Base-by-base conservation (phyloP, 75 land plant genomes). In the Ceratopteris richardii region DNA sequence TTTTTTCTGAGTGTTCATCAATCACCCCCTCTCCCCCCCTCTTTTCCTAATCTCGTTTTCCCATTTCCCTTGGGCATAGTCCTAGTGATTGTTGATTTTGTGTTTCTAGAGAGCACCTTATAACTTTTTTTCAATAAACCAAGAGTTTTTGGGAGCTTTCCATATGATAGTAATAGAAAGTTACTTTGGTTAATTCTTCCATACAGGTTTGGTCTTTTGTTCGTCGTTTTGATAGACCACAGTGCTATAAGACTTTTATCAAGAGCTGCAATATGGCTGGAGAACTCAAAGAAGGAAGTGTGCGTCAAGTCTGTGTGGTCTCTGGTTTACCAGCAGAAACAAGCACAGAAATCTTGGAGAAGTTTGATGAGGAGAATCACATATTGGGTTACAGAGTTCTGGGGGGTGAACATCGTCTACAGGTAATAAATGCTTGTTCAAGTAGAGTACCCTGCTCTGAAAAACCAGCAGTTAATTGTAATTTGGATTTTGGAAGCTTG, bases 201-300 rank as follows among this genome's bases (percentile, higher is more conserved):
- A 46, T 30, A 24, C 52, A 86, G 90, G 90, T 86, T 11, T 86
- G 90, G 90, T 80, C 84, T 0, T 44, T 86, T 54, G 90, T 86
- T 40, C 73, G 90, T 66, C 77, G 84, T 22, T 86, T 86, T 44
- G 90, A 86, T 65, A 73, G 80, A 42, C 90, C 90, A 2, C 90
- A 86, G 52, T 73, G 67, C 55, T 86, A 83, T 71, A 86, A 86
- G 57, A 76, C 79, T 0, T 86, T 86, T 29, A 54, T 86, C 24
- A 77, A 79, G 58, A 73, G 87, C 30, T 86, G 90, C 63, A 75
- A 72, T 22, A 71, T 63, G 25, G 57, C 55, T 31, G 88, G 85
- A 12, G 66, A 74, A 61, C 51, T 69, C 5, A 71, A 43, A 47
- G 76, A 67, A 25, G 88, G 88, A 36, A 75, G 82, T 54, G 58